A percentile compares a stretch with the other conserved stretches of the same genome.
Evolutionary conservation across 2,329 filamentous ascomycete species (phyloP).

Genomic region (Helotiales sp.): DNA sequence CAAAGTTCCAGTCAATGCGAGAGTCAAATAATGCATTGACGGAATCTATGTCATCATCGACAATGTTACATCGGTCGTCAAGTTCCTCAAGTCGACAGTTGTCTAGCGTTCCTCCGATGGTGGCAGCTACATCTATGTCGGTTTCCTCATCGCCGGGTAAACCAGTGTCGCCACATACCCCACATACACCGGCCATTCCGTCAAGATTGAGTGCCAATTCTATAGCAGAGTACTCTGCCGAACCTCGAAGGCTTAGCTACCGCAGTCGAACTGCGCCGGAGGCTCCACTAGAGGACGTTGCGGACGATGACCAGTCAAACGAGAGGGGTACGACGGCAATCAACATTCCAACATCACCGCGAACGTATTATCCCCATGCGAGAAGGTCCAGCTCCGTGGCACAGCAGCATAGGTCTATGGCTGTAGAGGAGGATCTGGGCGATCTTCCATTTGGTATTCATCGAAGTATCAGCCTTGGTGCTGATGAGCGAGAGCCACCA

Average conservation of each 20-base stretch:
- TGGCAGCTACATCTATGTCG: conserved; percentile 74
- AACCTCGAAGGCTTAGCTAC: conserved; percentile 37
- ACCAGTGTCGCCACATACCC: conserved; percentile 85
- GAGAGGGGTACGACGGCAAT: conserved; percentile 67
- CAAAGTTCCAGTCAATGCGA: conserved; percentile 85
- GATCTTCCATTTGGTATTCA: conserved; percentile 65
- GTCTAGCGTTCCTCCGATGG: conserved; percentile 68
- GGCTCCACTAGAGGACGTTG: conserved; percentile 34
- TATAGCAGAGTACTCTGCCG: conserved; percentile 69
- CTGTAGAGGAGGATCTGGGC: conserved; percentile 62
- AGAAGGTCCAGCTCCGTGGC: conserved; percentile 73
- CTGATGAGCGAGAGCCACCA: conserved; percentile 66
- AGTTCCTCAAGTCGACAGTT: conserved; percentile 70
- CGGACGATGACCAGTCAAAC: conserved; percentile 44
- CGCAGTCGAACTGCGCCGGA: conserved; percentile 34
- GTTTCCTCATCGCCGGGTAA: conserved; percentile 89
- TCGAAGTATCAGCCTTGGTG: conserved; percentile 70
- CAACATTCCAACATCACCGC: conserved; percentile 74
- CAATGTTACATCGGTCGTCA: conserved; percentile 82
- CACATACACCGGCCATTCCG: conserved; percentile 91
- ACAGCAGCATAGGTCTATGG: conserved; percentile 61
- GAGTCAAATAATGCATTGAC: conserved; percentile 88
- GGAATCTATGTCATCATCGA: conserved; percentile 90
- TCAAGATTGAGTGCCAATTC: conserved; percentile 93
- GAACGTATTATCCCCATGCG: conserved; percentile 56